These are phyloP conservation scores for Trichophyton mentagrophytes DNA, from an alignment of 2,329 filamentous ascomycete species.

Conservation along the genomic window DNA sequence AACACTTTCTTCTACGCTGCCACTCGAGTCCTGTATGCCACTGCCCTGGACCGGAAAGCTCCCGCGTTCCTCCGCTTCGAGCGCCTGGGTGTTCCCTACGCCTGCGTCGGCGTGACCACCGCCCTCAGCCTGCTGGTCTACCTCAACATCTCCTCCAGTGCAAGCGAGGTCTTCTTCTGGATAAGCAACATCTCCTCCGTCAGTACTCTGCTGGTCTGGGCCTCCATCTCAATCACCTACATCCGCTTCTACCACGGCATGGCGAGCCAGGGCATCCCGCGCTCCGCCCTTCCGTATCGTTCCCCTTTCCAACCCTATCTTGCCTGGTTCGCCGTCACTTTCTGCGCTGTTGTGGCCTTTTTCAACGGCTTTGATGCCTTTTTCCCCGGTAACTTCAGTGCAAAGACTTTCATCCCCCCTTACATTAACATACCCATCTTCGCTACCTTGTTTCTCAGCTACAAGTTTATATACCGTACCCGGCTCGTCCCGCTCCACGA, in stretches of 20 bases:
- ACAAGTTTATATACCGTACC: slow-evolving; percentile 11
- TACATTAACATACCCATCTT: slow-evolving; percentile 16
- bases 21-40: slow-evolving; percentile 27
- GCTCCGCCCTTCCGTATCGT: slow-evolving; percentile 53
- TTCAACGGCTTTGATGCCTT: slow-evolving; percentile 47
- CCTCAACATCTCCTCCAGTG: slow-evolving; percentile 10
- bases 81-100: slow-evolving; percentile 12
- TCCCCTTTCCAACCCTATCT: slow-evolving; percentile 54
- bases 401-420: slow-evolving; percentile 13
- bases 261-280: slow-evolving; percentile 51
- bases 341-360: slow-evolving; percentile 45
- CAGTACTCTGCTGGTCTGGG: slow-evolving; percentile 10
- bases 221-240: slow-evolving; percentile 37
- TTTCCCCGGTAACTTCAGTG: slow-evolving; percentile 14
- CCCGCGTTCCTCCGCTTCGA: slow-evolving; percentile 20
- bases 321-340: slow-evolving; percentile 47
- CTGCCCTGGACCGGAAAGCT: slow-evolving; percentile 28
- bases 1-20: slow-evolving; percentile 30
- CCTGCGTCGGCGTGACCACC: slow-evolving; percentile 9
- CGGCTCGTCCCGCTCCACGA: slow-evolving; percentile 13
- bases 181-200: slow-evolving; percentile 13
- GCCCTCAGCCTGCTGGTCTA: slow-evolving; percentile 10
- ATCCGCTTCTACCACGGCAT: slow-evolving; percentile 56
- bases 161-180: slow-evolving; percentile 13
- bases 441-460: slow-evolving; percentile 13